These are phyloP conservation scores for Apiotrichum akiyoshidainum DNA, from an alignment of 1,284 basidiomycete species.

Conservation along the genomic window DNA sequence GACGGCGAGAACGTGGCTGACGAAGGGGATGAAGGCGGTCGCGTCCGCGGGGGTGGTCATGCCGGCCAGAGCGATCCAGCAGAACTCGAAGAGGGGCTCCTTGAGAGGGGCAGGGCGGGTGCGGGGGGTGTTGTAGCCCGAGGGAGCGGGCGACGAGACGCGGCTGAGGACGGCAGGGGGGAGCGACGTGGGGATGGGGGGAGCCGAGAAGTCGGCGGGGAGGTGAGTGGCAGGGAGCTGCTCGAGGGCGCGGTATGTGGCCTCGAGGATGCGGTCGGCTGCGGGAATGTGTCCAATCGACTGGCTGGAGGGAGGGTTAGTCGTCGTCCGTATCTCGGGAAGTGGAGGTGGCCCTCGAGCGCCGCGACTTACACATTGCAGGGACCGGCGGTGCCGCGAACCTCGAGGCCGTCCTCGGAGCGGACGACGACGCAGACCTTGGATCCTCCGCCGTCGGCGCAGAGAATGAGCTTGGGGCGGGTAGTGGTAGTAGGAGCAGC, in stretches of 20 bases:
- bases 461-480: slow-evolving; percentile 32
- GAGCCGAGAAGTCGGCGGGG: slow-evolving; percentile 24
- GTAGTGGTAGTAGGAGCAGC: not conserved
- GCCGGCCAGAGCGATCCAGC: slow-evolving; percentile 44
- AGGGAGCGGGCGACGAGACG: slow-evolving; percentile 1
- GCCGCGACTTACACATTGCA: slow-evolving; percentile 41
- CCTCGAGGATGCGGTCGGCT: slow-evolving; percentile 36
- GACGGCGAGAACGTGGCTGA: slow-evolving; percentile 21
- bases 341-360: too few relatives aligned
- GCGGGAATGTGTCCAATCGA: slow-evolving; percentile 36
- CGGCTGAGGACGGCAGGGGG: slow-evolving; percentile 5
- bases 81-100: slow-evolving; percentile 31
- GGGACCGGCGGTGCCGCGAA: slow-evolving; percentile 40
- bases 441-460: slow-evolving; percentile 44
- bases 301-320: slow-evolving; percentile 25
- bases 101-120: slow-evolving; percentile 23
- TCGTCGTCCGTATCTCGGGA: not conserved
- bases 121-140: slow-evolving; percentile 16
- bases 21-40: slow-evolving; percentile 27
- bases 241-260: slow-evolving; percentile 41
- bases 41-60: slow-evolving; percentile 30
- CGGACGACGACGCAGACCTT: slow-evolving; percentile 44
- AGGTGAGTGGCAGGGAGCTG: slow-evolving; percentile 32
- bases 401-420: slow-evolving; percentile 36
- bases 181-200: slow-evolving; percentile 10